These are phyloP conservation scores for Rutidosis leptorrhynchoides DNA, from an alignment of 129 eudicot species.

Conservation along the genomic window DNA sequence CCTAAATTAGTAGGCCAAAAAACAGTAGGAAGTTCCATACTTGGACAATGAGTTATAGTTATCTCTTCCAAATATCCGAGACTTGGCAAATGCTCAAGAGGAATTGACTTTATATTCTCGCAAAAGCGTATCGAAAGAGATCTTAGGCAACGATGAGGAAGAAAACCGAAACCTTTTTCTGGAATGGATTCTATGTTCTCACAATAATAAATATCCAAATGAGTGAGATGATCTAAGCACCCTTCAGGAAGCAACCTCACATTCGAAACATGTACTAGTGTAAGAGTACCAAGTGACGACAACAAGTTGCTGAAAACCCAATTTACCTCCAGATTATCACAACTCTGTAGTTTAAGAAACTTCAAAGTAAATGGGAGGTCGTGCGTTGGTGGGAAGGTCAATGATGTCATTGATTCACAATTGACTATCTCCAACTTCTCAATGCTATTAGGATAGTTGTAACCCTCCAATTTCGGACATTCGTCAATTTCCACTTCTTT, in stretches of 20 bases:
- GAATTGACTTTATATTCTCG: constrained; percentile 28
- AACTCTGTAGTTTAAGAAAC: not conserved
- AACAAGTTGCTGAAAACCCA: constrained; percentile 16
- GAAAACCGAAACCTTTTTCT: constrained; percentile 11
- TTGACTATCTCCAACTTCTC: not conserved
- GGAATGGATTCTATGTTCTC: constrained; percentile 20
- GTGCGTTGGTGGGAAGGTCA: not conserved
- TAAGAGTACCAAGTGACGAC: constrained; percentile 12
- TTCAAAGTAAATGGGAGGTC: constrained; percentile 16
- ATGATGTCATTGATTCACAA: constrained; percentile 4
- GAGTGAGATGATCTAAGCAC: constrained; percentile 13
- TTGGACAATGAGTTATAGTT: constrained; percentile 6
- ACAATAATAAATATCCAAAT: not conserved
- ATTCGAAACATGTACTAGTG: not conserved
- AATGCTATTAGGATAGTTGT: constrained; percentile 5
- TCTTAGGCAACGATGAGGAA: constrained; percentile 6
- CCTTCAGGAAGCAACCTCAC: constrained; percentile 17
- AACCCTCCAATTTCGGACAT: not conserved
- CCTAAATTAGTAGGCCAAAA: constrained; percentile 22
- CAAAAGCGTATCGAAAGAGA: not conserved
- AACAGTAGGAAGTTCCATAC: constrained; percentile 13
- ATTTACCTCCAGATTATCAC: constrained; percentile 7
- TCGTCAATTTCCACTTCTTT: not conserved
- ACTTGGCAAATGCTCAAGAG: constrained; percentile 17
- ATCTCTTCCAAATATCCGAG: constrained; percentile 11